Conservation (phyloP, 192 early-diverging fungal species). For the Entomortierella lignicola region DNA sequence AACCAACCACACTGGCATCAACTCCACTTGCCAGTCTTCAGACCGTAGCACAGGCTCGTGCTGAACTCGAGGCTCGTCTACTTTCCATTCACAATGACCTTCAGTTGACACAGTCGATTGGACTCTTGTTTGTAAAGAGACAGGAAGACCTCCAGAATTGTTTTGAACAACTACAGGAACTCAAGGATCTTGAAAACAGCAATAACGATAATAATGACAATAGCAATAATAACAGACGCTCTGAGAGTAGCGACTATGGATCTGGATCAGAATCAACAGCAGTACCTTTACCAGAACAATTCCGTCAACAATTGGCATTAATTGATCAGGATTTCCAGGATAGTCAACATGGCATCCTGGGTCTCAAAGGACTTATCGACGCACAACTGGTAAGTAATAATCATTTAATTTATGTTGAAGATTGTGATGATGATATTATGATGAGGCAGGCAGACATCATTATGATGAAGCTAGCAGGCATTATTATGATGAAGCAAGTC, state of each 20-base stretch:
- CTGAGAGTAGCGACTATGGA: slow-evolving; percentile 5
- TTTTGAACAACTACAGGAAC: slow-evolving; percentile 39
- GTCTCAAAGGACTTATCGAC: slow-evolving; percentile 47
- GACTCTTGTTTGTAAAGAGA: slow-evolving; percentile 45
- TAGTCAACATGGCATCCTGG: slow-evolving; percentile 43
- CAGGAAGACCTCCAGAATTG: slow-evolving; percentile 40
- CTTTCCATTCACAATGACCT: slow-evolving; percentile 36
- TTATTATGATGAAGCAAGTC: too few relatives aligned
- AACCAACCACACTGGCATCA: slow-evolving; percentile 1
- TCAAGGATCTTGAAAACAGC: slow-evolving; percentile 11
- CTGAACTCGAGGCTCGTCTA: slow-evolving; percentile 40
- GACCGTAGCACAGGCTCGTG: slow-evolving; percentile 34
- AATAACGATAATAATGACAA: slow-evolving; percentile 1
- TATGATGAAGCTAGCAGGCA: too few relatives aligned
- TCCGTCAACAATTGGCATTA: slow-evolving; percentile 34
- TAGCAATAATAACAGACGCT: neutral
- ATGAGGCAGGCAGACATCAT: too few relatives aligned
- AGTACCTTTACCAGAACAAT: slow-evolving; percentile 21
- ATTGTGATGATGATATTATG: too few relatives aligned
- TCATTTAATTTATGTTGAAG: too few relatives aligned
- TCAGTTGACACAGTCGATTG: slow-evolving; percentile 46
- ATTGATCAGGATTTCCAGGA: slow-evolving; percentile 47
- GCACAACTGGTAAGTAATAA: slow-evolving; percentile 46
- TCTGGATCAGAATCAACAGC: slow-evolving; percentile 13
- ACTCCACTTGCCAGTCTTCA: slow-evolving; percentile 34